phyloP scores from a whole-genome alignment of 108 stramenopile genomes.

The Nitzschia inconspicua region DNA sequence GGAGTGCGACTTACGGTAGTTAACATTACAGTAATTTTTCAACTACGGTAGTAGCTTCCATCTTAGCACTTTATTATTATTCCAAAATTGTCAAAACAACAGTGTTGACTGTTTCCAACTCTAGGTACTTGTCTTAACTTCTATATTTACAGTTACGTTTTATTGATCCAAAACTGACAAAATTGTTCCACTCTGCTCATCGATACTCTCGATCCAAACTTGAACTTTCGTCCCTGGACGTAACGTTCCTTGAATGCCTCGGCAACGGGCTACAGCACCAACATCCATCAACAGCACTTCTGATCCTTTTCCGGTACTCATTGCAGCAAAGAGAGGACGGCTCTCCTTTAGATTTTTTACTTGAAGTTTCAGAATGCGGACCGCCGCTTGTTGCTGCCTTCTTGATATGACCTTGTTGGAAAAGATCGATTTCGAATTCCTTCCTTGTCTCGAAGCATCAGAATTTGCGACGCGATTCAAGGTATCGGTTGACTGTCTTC shows the following conservation, averaged over 20 bases:
- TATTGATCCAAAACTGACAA: too few relatives aligned
- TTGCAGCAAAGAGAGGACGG: conserved; percentile 30
- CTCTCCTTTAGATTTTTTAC: conserved; percentile 10
- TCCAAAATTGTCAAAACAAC: too few relatives aligned
- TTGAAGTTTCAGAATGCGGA: conserved; percentile 28
- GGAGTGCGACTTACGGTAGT: too few relatives aligned
- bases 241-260: conserved; percentile 51
- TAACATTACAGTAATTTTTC: too few relatives aligned
- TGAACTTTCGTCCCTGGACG: conserved; percentile 48
- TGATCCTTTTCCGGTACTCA: conserved; percentile 61
- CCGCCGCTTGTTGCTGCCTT: conserved; percentile 29
- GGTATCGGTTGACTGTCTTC: conserved; percentile 37
- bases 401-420: neutral
- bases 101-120: too few relatives aligned
- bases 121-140: too few relatives aligned
- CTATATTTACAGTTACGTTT: too few relatives aligned
- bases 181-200: conserved; percentile 44
- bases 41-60: too few relatives aligned
- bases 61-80: too few relatives aligned
- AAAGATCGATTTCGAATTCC: neutral
- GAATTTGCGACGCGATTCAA: conserved; percentile 46
- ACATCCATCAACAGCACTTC: conserved; percentile 61
- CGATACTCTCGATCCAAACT: conserved; percentile 48
- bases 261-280: conserved; percentile 45
- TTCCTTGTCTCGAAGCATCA: neutral